Percentiles rank a stretch among this genome's conserved stretches.
Conservation (phyloP, 2,329 filamentous ascomycete genomes). For the Aspergillus oerlinghausenensis region DNA sequence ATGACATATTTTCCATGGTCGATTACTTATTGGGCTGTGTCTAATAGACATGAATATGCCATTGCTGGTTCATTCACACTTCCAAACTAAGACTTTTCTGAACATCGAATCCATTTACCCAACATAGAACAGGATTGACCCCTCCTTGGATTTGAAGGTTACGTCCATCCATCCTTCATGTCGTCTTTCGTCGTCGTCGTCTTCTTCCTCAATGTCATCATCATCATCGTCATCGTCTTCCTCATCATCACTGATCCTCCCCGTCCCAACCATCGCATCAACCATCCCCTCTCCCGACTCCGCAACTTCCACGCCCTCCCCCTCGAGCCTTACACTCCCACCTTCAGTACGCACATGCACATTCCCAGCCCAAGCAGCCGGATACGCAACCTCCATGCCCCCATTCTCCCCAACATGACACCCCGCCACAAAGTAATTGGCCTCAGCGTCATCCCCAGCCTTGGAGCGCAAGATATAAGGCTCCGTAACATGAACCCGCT, state of each 20-base stretch:
- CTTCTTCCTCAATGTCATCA: conserved; percentile 26
- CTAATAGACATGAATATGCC: background rate
- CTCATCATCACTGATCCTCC: background rate
- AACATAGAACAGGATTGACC: background rate
- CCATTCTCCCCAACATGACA: conserved; percentile 19
- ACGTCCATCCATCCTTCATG: background rate
- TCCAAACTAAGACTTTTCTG: background rate
- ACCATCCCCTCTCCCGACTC: conserved; percentile 5
- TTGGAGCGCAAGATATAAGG: conserved; percentile 8
- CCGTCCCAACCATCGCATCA: conserved; percentile 15
- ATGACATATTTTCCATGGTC: background rate
- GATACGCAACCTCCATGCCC: conserved; percentile 23
- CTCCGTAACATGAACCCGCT: conserved; percentile 15
- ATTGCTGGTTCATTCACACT: background rate
- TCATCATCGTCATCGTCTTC: conserved; percentile 9
- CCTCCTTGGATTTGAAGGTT: background rate
- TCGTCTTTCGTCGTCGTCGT: conserved; percentile 27
- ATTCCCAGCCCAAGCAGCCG: conserved; percentile 26
- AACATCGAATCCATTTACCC: background rate
- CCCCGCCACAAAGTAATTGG: background rate
- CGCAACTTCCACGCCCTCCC: conserved; percentile 18
- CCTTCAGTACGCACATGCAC: conserved; percentile 16
- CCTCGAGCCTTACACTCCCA: conserved; percentile 17
- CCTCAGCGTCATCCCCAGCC: background rate
- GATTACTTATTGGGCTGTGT: background rate